Conservation (phyloP, 78 protist species). For the Planoprotostelium fungivorum region DNA sequence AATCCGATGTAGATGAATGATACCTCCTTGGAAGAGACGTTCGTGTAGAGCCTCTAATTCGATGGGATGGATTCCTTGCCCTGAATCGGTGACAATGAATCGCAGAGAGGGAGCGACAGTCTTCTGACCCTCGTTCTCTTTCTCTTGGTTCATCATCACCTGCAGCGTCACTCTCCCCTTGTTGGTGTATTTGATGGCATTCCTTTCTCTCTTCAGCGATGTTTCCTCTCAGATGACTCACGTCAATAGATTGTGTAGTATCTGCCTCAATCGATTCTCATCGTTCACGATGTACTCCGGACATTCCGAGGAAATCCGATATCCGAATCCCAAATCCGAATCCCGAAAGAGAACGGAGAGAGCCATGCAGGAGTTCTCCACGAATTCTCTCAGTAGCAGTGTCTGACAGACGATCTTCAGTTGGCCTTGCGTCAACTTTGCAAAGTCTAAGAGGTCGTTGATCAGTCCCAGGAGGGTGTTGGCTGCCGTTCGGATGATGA, state of each 20-base stretch:
- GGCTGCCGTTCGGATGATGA: constrained; percentile 50
- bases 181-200: background rate
- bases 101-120: too few relatives aligned
- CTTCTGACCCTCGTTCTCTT: too few relatives aligned
- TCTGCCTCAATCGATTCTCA: background rate
- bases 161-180: background rate
- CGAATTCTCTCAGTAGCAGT: background rate
- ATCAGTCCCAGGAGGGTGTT: constrained; percentile 42
- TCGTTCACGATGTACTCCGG: background rate
- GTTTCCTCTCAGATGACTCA: background rate
- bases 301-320: background rate
- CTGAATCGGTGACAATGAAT: background rate
- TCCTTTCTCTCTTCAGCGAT: background rate
- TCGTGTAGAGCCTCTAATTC: background rate
- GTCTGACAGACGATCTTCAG: background rate
- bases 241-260: background rate
- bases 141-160: background rate
- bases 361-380: background rate
- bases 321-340: background rate
- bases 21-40: background rate
- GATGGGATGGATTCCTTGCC: background rate
- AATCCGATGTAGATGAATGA: too few relatives aligned
- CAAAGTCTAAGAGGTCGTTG: constrained; percentile 51
- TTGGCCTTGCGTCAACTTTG: background rate
- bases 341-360: background rate